Evolutionary conservation across 495 filamentous ascomycete genomes (phyloP).

Genomic region (Darksidea phi): DNA sequence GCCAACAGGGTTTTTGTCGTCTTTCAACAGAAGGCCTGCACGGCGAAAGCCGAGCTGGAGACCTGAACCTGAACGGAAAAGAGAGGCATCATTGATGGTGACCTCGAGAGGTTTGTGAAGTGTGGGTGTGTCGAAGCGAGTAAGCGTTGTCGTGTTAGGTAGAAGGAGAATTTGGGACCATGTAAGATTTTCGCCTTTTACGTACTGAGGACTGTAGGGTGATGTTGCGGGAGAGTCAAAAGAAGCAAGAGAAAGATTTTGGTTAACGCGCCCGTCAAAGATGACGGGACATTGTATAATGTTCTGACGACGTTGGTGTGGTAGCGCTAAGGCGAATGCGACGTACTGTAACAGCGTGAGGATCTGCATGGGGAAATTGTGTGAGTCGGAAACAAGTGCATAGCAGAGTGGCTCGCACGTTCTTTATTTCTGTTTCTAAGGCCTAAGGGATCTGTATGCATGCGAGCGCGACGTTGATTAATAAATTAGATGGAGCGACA

Average conservation of each 20-base stretch:
- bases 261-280: slow-evolving; percentile 21
- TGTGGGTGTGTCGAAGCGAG: slow-evolving; percentile 12
- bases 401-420: no score
- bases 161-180: slow-evolving; percentile 24
- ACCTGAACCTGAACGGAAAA: slow-evolving; percentile 8
- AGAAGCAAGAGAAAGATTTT: slow-evolving; percentile 9
- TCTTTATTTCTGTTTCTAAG: no score
- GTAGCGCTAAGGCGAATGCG: background rate
- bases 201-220: slow-evolving; percentile 18
- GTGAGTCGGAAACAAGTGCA: no score
- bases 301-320: background rate
- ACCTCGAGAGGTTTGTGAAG: slow-evolving; percentile 22
- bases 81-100: slow-evolving; percentile 23
- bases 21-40: slow-evolving; percentile 20
- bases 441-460: no score
- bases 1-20: slow-evolving; percentile 15
- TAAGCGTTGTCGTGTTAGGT: background rate
- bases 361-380: no score
- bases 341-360: no score
- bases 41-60: slow-evolving; percentile 27
- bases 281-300: slow-evolving; percentile 26
- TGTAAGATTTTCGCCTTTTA: slow-evolving; percentile 28
- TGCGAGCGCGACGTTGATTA: no score
- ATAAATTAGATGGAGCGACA: no score
- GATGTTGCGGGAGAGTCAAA: slow-evolving; percentile 8